Percentiles rank a stretch among this genome's conserved stretches.
These are phyloP conservation scores for Aspergillus sp. DNA, from an alignment of 2,329 filamentous ascomycete genomes.

Conservation along the genomic window DNA sequence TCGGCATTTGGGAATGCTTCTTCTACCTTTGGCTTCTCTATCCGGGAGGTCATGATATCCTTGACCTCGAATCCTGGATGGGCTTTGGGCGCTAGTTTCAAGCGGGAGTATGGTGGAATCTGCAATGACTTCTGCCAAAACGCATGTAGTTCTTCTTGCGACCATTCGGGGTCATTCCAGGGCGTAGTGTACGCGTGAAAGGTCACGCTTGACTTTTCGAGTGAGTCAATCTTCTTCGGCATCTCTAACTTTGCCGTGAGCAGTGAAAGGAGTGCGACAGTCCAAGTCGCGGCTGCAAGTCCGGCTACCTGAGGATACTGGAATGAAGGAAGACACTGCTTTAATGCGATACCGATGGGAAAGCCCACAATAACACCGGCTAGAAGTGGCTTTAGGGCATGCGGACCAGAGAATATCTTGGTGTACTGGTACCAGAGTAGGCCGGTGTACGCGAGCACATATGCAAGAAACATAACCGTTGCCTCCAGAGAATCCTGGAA, in stretches of 20 bases:
- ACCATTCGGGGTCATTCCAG: slow-evolving; percentile 41
- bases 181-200: slow-evolving; percentile 42
- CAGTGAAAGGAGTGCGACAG: slow-evolving; percentile 44
- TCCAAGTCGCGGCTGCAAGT: slow-evolving; percentile 47
- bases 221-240: slow-evolving; percentile 35
- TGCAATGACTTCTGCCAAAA: slow-evolving; percentile 39
- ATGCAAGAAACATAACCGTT: slow-evolving; percentile 45
- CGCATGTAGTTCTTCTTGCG: slow-evolving; percentile 45
- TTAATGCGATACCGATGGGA: slow-evolving; percentile 41
- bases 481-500: slow-evolving; percentile 40
- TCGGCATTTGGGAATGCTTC: slow-evolving; percentile 42
- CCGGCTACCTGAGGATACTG: slow-evolving; percentile 43
- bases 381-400: slow-evolving; percentile 43
- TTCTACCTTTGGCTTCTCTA: slow-evolving; percentile 23
- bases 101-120: slow-evolving; percentile 38
- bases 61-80: slow-evolving; percentile 43
- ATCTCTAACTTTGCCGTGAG: slow-evolving; percentile 44
- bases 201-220: slow-evolving; percentile 25
- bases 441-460: slow-evolving; percentile 46
- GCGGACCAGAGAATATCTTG: slow-evolving; percentile 47
- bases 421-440: slow-evolving; percentile 50
- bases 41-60: slow-evolving; percentile 34
- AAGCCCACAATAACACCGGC: slow-evolving; percentile 43
- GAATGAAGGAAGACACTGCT: slow-evolving; percentile 33
- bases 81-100: slow-evolving; percentile 32